Evolutionary conservation across 805 yeast genomes (phyloP).

Genomic region (Wickerhamiella kurtzmanii): DNA sequence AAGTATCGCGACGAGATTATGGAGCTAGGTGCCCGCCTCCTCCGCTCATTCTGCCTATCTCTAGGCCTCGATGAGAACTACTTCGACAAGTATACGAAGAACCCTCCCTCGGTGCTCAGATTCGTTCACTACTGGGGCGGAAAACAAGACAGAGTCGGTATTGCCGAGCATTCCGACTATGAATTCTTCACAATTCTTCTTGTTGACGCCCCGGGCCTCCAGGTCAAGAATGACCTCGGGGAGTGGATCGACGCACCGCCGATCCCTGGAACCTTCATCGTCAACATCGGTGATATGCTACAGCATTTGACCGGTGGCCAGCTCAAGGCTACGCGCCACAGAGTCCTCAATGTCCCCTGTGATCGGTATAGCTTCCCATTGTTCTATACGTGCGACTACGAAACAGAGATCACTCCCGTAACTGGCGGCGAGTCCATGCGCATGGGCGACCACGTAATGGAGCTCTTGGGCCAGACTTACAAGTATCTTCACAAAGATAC

Average conservation of each 20-base stretch:
- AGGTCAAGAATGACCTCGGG: slow-evolving; percentile 42
- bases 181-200: slow-evolving; percentile 32
- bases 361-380: slow-evolving; percentile 18
- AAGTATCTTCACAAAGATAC: background rate
- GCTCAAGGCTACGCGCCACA: slow-evolving; percentile 48
- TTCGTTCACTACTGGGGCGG: slow-evolving; percentile 33
- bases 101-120: slow-evolving; percentile 29
- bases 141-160: slow-evolving; percentile 30
- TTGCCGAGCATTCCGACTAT: slow-evolving; percentile 53
- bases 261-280: slow-evolving; percentile 36
- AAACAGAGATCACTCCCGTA: background rate
- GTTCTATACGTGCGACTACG: background rate
- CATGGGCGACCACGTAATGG: background rate
- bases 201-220: slow-evolving; percentile 38
- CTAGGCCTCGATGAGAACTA: slow-evolving; percentile 35
- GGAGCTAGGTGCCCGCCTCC: slow-evolving; percentile 30
- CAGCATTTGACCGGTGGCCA: slow-evolving; percentile 46
- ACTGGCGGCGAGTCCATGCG: background rate
- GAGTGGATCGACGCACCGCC: slow-evolving; percentile 44
- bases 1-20: slow-evolving; percentile 36
- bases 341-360: slow-evolving; percentile 35
- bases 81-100: slow-evolving; percentile 33
- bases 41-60: slow-evolving; percentile 40
- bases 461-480: background rate
- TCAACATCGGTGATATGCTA: slow-evolving; percentile 46